phyloP scores from a whole-genome alignment of 140 eudicot genomes.

The Cichorium intybus region DNA sequence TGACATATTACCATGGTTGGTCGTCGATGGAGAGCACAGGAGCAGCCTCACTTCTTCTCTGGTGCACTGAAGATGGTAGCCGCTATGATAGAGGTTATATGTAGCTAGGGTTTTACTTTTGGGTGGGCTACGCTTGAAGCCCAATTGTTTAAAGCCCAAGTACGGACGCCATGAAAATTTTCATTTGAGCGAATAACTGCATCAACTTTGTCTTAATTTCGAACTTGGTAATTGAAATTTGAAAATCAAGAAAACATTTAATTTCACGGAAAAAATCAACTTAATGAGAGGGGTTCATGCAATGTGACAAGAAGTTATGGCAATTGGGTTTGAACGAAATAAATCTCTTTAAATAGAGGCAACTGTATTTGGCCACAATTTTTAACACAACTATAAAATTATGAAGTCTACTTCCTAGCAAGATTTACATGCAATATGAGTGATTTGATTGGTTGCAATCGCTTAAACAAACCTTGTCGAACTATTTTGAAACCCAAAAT shows the following conservation, averaged over 20 bases:
- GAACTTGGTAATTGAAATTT: not conserved
- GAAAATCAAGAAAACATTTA: no score
- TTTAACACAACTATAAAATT: no score
- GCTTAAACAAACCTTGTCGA: no score
- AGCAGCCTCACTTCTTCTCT: constrained; percentile 12
- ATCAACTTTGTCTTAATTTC: not conserved
- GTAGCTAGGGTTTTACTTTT: constrained; percentile 16
- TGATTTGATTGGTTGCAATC: not conserved
- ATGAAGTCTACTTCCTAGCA: no score
- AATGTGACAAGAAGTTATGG: no score
- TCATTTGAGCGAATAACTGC: no score
- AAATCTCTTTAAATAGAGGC: no score
- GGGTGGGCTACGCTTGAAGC: constrained; percentile 2
- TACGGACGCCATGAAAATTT: no score
- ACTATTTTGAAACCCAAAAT: no score
- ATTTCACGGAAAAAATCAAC: not conserved
- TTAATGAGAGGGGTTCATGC: no score
- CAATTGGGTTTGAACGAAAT: no score
- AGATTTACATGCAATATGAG: not conserved
- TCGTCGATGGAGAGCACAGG: constrained; percentile 12
- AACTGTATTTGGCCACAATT: no score
- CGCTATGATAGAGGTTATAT: constrained; percentile 2
- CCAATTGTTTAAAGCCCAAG: constrained; percentile 22
- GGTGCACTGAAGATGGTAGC: constrained; percentile 8
- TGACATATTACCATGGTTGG: constrained; percentile 22